phyloP scores from a whole-genome alignment of 2,329 filamentous ascomycete species.

The Colletotrichum cuscutae region DNA sequence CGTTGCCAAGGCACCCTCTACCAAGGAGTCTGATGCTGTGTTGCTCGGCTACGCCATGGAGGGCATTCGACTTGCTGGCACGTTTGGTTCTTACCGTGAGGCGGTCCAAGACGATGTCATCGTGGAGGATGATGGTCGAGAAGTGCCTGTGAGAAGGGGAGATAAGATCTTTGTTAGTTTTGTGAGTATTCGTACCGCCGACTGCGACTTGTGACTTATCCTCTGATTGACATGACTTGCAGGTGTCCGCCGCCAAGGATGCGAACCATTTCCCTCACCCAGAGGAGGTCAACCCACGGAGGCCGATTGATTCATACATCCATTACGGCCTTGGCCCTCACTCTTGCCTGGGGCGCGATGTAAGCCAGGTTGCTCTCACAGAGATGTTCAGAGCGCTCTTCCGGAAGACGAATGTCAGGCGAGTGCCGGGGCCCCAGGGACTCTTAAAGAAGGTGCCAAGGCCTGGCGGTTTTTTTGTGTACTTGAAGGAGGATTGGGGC shows the following conservation, averaged over 20 bases:
- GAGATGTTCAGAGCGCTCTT: slow-evolving; percentile 77
- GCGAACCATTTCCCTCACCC: slow-evolving; percentile 70
- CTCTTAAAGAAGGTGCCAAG: slow-evolving; percentile 71
- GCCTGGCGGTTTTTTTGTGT: slow-evolving; percentile 65
- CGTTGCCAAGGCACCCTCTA: slow-evolving; percentile 64
- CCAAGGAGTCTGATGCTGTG: slow-evolving; percentile 68
- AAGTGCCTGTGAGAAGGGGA: slow-evolving; percentile 63
- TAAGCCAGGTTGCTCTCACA: slow-evolving; percentile 70
- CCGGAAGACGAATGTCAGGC: slow-evolving; percentile 67
- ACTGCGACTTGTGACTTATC: neutral
- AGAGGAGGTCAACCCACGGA: slow-evolving; percentile 68
- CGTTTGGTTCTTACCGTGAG: slow-evolving; percentile 69
- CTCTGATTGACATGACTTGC: neutral
- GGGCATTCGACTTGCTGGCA: slow-evolving; percentile 74
- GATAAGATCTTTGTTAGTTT: slow-evolving; percentile 74
- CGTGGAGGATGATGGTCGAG: slow-evolving; percentile 60
- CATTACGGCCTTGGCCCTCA: slow-evolving; percentile 72
- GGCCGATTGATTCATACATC: slow-evolving; percentile 73
- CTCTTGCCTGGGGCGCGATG: slow-evolving; percentile 69
- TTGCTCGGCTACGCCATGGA: slow-evolving; percentile 79
- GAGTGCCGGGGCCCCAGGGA: slow-evolving; percentile 72
- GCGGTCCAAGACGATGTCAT: slow-evolving; percentile 58
- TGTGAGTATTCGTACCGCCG: slow-evolving; percentile 47
- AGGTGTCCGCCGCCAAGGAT: slow-evolving; percentile 64
- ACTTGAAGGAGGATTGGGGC: slow-evolving; percentile 75